A percentile compares a stretch with the other conserved stretches of the same genome.
These are phyloP conservation scores for Atkinsonella hypoxylon DNA, from an alignment of 2,329 filamentous ascomycete species.

Conservation along the genomic window DNA sequence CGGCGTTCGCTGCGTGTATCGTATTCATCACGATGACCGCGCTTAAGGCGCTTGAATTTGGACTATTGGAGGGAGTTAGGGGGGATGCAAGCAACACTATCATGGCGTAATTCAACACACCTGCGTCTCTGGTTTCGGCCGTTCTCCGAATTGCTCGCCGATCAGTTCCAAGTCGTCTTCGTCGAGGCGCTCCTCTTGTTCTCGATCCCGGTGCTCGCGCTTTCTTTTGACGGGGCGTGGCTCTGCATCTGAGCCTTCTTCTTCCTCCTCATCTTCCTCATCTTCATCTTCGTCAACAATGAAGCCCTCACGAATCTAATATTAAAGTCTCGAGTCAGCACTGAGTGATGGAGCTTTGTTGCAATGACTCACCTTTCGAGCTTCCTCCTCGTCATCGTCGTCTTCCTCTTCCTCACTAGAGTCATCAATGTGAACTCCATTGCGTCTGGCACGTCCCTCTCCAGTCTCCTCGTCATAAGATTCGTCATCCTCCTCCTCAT, in stretches of 20 bases:
- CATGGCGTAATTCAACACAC: conserved; percentile 32
- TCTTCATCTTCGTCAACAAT: conserved; percentile 63
- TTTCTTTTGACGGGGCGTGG: conserved; percentile 56
- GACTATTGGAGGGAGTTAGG: conserved; percentile 37
- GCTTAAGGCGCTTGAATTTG: conserved; percentile 94
- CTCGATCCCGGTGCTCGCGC: conserved; percentile 62
- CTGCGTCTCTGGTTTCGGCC: conserved; percentile 53
- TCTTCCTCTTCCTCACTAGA: conserved; percentile 89
- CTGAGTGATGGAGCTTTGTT: not conserved
- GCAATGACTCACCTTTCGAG: conserved; percentile 45
- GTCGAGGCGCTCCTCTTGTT: conserved; percentile 80
- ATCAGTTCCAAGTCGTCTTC: conserved; percentile 96
- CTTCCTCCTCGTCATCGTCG: conserved; percentile 81
- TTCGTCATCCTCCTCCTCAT: conserved; percentile 75
- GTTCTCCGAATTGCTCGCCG: conserved; percentile 60
- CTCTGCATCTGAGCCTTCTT: conserved; percentile 42
- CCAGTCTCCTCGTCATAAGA: conserved; percentile 69
- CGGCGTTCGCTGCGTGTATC: conserved; percentile 52
- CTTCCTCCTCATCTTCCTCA: conserved; percentile 61
- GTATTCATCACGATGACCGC: conserved; percentile 67
- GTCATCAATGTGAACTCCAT: conserved; percentile 48
- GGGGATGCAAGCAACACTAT: not conserved
- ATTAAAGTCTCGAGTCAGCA: conserved; percentile 7
- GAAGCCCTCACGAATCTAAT: conserved; percentile 81
- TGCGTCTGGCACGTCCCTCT: conserved; percentile 36